Percentiles rank a stretch among this genome's conserved stretches.
Evolutionary conservation across 2,329 filamentous ascomycete species (phyloP).

Genomic region (Colletotrichum sp.): DNA sequence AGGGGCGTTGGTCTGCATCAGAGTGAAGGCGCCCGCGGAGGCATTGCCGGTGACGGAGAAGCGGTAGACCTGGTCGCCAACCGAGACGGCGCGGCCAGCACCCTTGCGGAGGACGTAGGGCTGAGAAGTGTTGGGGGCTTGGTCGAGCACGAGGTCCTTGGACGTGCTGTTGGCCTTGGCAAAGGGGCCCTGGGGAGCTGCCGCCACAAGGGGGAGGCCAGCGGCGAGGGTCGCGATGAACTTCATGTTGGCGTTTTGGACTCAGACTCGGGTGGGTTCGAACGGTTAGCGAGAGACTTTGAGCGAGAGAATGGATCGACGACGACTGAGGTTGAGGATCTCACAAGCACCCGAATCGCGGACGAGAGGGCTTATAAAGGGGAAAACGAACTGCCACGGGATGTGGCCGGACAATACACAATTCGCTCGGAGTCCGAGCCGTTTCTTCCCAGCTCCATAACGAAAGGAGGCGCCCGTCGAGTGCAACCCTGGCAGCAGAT

Average conservation of each 20-base stretch:
- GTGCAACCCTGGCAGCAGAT: not conserved
- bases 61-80: slow-evolving; percentile 11
- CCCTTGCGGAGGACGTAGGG: slow-evolving; percentile 17
- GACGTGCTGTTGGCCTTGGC: not conserved
- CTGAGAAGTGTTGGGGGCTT: not conserved
- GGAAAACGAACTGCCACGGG: not conserved
- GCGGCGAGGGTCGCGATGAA: slow-evolving; percentile 3
- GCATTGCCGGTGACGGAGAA: slow-evolving; percentile 48
- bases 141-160: not conserved
- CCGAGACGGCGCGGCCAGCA: not conserved
- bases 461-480: not conserved
- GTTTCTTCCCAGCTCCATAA: not conserved
- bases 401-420: not conserved
- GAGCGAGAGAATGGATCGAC: not conserved
- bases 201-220: slow-evolving; percentile 8
- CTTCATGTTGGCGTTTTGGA: not conserved
- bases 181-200: not conserved
- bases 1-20: slow-evolving; percentile 48
- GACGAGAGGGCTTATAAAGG: not conserved
- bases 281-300: not conserved
- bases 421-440: slow-evolving; percentile 9
- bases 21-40: slow-evolving; percentile 47
- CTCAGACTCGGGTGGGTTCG: not conserved
- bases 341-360: not conserved
- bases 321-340: not conserved